phyloP scores from a whole-genome alignment of 257 asterid genomes.

The Solanum pimpinellifolium region DNA sequence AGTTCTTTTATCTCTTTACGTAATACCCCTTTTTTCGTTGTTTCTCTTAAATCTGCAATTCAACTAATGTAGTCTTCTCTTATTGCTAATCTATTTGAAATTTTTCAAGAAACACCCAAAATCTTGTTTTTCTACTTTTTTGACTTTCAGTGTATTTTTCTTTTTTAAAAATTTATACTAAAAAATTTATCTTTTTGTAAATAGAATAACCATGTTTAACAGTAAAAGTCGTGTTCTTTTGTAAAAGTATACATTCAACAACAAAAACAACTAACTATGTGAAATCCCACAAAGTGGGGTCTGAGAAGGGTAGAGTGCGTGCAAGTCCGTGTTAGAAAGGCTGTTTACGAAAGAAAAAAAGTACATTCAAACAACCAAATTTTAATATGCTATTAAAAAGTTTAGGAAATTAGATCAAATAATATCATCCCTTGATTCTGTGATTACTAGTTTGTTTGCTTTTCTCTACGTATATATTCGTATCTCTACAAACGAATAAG shows the following conservation, averaged over 20 bases:
- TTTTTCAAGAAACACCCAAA: background rate
- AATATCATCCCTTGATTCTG: background rate
- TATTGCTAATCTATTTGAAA: background rate
- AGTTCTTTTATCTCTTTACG: conserved; percentile 4
- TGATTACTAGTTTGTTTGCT: background rate
- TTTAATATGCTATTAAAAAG: background rate
- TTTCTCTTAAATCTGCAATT: background rate
- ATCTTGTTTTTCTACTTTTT: background rate
- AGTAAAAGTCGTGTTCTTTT: background rate
- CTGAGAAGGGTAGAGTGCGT: background rate
- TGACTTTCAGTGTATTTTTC: background rate
- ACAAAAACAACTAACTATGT: too few species aligned
- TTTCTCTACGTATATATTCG: background rate
- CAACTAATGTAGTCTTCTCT: background rate
- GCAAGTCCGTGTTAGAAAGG: background rate
- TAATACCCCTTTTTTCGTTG: background rate
- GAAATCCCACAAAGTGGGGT: background rate
- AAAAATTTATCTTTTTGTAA: too few species aligned
- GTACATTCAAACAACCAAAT: background rate
- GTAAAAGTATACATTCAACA: background rate
- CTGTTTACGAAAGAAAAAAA: background rate
- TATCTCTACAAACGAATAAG: background rate
- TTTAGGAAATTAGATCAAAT: background rate
- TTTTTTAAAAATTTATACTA: too few species aligned
- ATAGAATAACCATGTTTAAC: background rate